phyloP scores from a whole-genome alignment of 352 stramenopile species.

The Achlya hypogyna region DNA sequence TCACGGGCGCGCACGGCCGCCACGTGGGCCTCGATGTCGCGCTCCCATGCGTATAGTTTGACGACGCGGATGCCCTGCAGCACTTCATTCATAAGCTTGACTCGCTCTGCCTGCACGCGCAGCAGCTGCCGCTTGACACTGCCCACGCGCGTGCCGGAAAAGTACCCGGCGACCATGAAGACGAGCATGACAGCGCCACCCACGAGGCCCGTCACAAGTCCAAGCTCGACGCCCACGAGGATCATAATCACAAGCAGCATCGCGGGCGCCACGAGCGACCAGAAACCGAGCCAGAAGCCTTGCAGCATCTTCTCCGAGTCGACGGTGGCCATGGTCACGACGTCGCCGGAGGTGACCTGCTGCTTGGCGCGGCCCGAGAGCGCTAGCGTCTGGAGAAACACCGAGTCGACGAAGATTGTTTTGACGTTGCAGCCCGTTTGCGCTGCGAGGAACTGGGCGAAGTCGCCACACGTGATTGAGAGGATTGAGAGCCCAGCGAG shows the following conservation, averaged over 20 bases:
- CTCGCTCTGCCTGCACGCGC: constrained; percentile 44
- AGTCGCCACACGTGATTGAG: constrained; percentile 33
- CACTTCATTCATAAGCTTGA: constrained; percentile 90
- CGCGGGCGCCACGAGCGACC: constrained; percentile 34
- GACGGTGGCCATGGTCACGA: constrained; percentile 41
- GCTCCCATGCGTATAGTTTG: constrained; percentile 85
- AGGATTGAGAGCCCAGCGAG: constrained; percentile 30
- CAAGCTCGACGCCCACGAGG: constrained; percentile 35
- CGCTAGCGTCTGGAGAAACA: constrained; percentile 42
- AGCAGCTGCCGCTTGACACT: constrained; percentile 23
- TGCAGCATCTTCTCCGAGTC: constrained; percentile 40
- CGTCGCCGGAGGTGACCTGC: constrained; percentile 39
- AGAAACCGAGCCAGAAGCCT: constrained; percentile 35
- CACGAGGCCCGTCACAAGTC: neutral
- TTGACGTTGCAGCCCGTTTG: constrained; percentile 36
- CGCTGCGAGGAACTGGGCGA: constrained; percentile 35
- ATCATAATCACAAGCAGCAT: constrained; percentile 35
- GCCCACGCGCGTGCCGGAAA: neutral
- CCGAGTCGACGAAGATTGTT: constrained; percentile 44
- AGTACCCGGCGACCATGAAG: neutral
- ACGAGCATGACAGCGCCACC: neutral
- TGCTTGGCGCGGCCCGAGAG: constrained; percentile 36
- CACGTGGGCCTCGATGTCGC: constrained; percentile 30
- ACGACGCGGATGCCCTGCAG: constrained; percentile 84
- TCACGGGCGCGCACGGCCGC: constrained; percentile 33